Base-by-base conservation (phyloP, 106 monocot genomes). In the Posidonia australis region DNA sequence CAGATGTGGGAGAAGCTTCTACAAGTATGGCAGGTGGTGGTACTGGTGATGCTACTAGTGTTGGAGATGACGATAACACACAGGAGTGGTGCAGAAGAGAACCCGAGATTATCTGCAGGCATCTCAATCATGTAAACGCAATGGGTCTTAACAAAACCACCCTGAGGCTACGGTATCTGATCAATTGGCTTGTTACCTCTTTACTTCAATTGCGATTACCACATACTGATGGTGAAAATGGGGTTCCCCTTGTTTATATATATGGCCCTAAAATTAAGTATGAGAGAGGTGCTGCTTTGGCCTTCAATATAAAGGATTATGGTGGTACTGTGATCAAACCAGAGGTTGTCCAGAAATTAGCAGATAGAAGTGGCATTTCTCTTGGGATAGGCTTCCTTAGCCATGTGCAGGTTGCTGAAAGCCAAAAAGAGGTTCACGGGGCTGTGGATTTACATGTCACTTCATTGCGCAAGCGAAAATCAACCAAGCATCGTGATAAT, bases 181-280 rank as follows among this genome's bases (percentile, higher is more conserved):
- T 89, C 36, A 96, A 96, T 59, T 96, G 94, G 94, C 74, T 96
- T 0, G 86, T 96, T 13, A 84, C 84, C 20, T 96, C 94, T n/a
- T 70, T 96, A 29, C 72, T 96, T 42, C 94, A 87, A 62, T 74
- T 96, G 65, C 72, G 78, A 10, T n/a, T 96, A 41, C 77, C 75
- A 0, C 69, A 74, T 29, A 53, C 67, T 17, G 70, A 81, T 17
- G 73, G 66, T 2, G 77, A 31, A 13, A 56, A 58, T 32, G 74
- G 74, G 9, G 53, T 63, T 29, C 79, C 71, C 56, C 80, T 96
- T 23, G 84, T 96, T 21, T 66, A 62, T 24, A 86, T 96, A 14
- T 96, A 96, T 49, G 94, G 94, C 13, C 86, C 94, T 14, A 96
- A 90, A 61, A 90, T 96, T 64, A 96, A 87, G 57, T 86, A 84